Percentiles rank a stretch among this genome's conserved stretches.
Conservation (phyloP, 2,329 filamentous ascomycete genomes). For the Blastomyces silverae region DNA sequence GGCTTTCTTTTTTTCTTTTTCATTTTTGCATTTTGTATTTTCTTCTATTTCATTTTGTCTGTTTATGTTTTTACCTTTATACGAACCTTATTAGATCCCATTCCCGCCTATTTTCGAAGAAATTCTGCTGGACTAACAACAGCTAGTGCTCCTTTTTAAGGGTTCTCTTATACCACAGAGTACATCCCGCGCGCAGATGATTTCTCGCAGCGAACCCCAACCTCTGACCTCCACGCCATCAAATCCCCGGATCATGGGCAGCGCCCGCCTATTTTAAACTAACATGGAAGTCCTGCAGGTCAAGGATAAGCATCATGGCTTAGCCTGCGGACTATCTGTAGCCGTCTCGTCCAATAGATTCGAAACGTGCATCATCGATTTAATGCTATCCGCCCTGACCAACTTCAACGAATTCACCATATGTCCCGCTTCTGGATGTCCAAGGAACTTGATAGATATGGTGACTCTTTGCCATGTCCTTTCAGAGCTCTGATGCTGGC, state of each 20-base stretch:
- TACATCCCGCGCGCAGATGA: too few relatives aligned
- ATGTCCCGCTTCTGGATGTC: neutral
- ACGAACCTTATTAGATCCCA: too few relatives aligned
- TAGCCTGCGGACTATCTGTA: neutral
- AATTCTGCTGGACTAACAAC: too few relatives aligned
- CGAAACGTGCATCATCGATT: neutral
- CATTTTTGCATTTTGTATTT: neutral
- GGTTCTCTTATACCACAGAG: too few relatives aligned
- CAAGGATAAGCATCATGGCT: neutral
- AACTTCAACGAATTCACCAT: neutral
- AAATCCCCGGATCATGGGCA: neutral
- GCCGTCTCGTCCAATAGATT: conserved; percentile 7
- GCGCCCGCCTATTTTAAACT: neutral
- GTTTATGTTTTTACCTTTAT: neutral
- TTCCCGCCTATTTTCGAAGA: too few relatives aligned
- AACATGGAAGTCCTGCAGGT: neutral
- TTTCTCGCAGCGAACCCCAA: neutral
- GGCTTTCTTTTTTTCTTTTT: conserved; percentile 25
- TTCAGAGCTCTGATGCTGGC: neutral
- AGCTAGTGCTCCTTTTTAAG: too few relatives aligned
- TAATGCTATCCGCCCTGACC: neutral
- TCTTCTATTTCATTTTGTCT: neutral
- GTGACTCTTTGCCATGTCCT: neutral
- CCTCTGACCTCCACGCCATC: neutral
- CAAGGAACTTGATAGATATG: neutral